Evolutionary conservation across 805 yeast genomes (phyloP), one percentile per base, ranked within the genome.

Genomic region (Yamadazyma olivae): DNA sequence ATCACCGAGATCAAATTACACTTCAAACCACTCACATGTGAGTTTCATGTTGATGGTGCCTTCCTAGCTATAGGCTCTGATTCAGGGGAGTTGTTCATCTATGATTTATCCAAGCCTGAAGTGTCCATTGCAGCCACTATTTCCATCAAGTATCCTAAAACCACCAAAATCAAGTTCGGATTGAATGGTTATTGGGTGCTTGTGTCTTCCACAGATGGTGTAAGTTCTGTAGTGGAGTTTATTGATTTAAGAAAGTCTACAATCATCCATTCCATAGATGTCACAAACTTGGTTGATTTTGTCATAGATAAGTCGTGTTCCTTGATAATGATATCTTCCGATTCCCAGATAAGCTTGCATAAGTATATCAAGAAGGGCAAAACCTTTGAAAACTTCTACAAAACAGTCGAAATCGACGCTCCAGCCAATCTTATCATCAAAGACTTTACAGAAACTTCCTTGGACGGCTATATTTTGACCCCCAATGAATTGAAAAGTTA

Each of bases 151-250:
- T 44, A 46, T 23, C 39, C 45, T 1, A 24, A 35, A 1, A 58
- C 74, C 7, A 43, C 54, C 5, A 53, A 59, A n/a, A 38, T 80
- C 9, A 49, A 53, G 27, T 81, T 79, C 57, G 83, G 81, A 2
- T 60, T 65, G 19, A 83, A 83, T 50, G 91, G 91, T 1, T 80
- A 77, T 53, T 79, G 82, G 74, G 50, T 83, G 14, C 51, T 72
- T 29, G 71, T 58, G 2, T 49, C 54, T 7, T 35, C 51, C 3
- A 34, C 49, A 3, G 59, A 50, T 14, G n/a, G n/a, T 13, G 5
- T 6, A 6, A 38, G 39, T 2, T 43, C 51, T 15, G 28, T 45
- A 4, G 39, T 75, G 6, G 68, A 67, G 15, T 51, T 77, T 2
- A 60, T 77, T 58, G 80, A 77, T 50, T 56, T 78, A 45, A 59